Percentiles rank a stretch among this genome's conserved stretches.
Evolutionary conservation across 1,284 basidiomycete genomes (phyloP).

Genomic region (Trichosporon coremiiforme): DNA sequence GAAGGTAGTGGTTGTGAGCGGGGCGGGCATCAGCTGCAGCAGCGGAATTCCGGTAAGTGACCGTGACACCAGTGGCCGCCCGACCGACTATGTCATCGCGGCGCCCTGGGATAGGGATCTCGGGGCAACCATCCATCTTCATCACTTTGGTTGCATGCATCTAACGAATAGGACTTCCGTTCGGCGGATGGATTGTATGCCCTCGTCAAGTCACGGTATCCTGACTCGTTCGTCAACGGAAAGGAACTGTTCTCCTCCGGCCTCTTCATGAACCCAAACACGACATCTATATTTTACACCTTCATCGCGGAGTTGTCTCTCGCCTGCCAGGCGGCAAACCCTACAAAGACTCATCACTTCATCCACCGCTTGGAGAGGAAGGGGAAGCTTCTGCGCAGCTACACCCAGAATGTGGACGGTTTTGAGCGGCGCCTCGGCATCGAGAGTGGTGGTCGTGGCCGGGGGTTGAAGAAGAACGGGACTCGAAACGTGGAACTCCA

Average conservation of each 20-base stretch:
- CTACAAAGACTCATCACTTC: conserved; percentile 84
- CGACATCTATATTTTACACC: conserved; percentile 86
- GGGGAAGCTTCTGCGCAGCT: conserved; percentile 81
- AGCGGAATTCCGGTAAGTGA: conserved; percentile 82
- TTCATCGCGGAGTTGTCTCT: conserved; percentile 88
- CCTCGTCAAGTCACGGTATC: conserved; percentile 80
- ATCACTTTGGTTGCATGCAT: not conserved
- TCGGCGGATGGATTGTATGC: conserved; percentile 85
- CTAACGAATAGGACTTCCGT: conserved; percentile 72
- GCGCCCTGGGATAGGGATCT: not conserved
- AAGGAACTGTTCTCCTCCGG: conserved; percentile 87
- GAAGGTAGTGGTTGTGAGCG: conserved; percentile 81
- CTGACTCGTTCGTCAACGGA: conserved; percentile 78
- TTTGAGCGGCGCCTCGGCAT: conserved; percentile 81
- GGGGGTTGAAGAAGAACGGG: conserved; percentile 63
- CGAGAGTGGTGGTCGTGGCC: conserved; percentile 63
- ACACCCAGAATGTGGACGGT: conserved; percentile 96
- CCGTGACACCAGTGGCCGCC: not conserved
- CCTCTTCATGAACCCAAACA: conserved; percentile 75
- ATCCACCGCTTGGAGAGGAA: conserved; percentile 80
- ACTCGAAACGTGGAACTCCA: conserved; percentile 87
- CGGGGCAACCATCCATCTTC: not conserved
- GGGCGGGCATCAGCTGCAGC: conserved; percentile 89
- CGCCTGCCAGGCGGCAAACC: conserved; percentile 75
- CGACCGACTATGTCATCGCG: not conserved